A percentile compares a stretch with the other conserved stretches of the same genome.
These are phyloP conservation scores for Hydrangea macrophylla DNA, from an alignment of 148 eudicot genomes.

Conservation along the genomic window DNA sequence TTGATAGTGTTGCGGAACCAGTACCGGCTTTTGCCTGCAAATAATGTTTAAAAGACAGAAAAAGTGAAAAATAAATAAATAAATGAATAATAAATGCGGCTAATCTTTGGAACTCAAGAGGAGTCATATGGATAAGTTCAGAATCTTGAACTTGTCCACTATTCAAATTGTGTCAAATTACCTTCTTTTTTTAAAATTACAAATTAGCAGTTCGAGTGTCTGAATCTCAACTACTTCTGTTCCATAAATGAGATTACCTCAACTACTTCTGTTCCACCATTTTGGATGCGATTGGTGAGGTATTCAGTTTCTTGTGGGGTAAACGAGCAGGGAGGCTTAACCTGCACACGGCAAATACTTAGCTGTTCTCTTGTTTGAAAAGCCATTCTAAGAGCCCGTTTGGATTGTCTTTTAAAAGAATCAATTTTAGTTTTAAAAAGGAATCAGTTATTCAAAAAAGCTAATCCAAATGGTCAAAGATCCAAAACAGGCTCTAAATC, in stretches of 20 bases:
- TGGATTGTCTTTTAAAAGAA: too few species aligned
- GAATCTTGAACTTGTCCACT: not conserved
- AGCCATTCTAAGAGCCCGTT: too few species aligned
- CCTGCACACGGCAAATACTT: constrained; percentile 38
- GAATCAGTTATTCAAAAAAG: too few species aligned
- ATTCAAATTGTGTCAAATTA: not conserved
- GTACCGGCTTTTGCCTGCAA: constrained; percentile 96
- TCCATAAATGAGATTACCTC: constrained; percentile 48
- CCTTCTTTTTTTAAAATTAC: not conserved
- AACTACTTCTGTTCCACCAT: constrained; percentile 99
- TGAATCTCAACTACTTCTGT: not conserved
- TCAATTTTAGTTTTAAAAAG: too few species aligned
- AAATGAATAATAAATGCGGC: not conserved
- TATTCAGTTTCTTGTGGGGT: constrained; percentile 67
- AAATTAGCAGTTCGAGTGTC: not conserved
- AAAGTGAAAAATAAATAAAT: not conserved
- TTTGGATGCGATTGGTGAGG: constrained; percentile 90
- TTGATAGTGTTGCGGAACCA: constrained; percentile 95
- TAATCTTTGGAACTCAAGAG: too few species aligned
- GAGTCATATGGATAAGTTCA: too few species aligned
- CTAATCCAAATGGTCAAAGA: too few species aligned
- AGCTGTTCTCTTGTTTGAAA: not conserved
- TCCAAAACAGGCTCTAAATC: too few species aligned
- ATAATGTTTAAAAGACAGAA: not conserved
- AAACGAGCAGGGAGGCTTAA: constrained; percentile 85